A percentile compares a stretch with the other conserved stretches of the same genome.
These are phyloP conservation scores for Sugiyamaella americana DNA, from an alignment of 805 yeast genomes.

Conservation along the genomic window DNA sequence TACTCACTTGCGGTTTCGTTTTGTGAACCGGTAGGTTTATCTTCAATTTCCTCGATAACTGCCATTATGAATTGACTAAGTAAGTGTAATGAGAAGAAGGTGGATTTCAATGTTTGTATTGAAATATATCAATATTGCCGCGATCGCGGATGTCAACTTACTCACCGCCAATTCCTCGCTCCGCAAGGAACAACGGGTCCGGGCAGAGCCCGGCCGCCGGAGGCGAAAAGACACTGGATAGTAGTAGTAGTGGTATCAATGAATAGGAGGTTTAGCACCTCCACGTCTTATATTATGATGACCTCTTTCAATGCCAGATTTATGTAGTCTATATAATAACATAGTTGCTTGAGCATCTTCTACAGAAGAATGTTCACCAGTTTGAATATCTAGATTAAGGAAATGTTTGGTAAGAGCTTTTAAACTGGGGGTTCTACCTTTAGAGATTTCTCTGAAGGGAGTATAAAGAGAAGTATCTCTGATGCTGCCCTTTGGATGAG, in stretches of 20 bases:
- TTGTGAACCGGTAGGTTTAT: not conserved
- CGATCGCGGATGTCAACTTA: too few species aligned
- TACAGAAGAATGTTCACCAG: constrained; percentile 74
- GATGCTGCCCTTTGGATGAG: constrained; percentile 57
- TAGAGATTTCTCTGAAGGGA: constrained; percentile 52
- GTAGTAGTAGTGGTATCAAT: too few species aligned
- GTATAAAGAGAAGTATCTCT: constrained; percentile 69
- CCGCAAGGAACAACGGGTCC: too few species aligned
- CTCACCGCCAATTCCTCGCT: too few species aligned
- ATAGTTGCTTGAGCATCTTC: constrained; percentile 89
- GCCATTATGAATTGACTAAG: too few species aligned
- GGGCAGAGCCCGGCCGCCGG: too few species aligned
- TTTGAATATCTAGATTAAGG: constrained; percentile 58
- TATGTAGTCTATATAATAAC: constrained; percentile 62
- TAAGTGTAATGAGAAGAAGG: not conserved
- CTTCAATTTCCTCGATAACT: not conserved
- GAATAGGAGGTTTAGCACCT: too few species aligned
- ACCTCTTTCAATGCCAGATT: constrained; percentile 19
- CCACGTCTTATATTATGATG: too few species aligned
- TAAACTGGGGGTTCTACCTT: constrained; percentile 68
- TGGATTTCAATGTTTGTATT: too few species aligned
- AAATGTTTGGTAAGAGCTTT: constrained; percentile 57
- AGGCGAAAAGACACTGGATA: too few species aligned
- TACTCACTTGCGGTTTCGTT: not conserved
- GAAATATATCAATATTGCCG: too few species aligned